Percentiles rank a stretch among this genome's conserved stretches.
phyloP scores from a whole-genome alignment of 768 basidiomycete genomes.

The Podaxis sp. region DNA sequence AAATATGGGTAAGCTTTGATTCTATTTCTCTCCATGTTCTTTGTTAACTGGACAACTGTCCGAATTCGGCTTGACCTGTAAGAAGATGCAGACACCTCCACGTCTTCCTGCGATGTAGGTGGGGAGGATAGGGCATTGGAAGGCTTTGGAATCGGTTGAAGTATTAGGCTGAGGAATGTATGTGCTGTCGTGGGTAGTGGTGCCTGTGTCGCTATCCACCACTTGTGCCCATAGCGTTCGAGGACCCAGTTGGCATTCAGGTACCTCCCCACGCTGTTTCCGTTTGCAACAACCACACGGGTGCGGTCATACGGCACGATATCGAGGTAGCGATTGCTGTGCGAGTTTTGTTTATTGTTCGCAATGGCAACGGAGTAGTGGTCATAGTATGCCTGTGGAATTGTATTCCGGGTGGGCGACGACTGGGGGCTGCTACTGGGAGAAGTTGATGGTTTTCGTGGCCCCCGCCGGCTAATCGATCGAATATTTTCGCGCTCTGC shows the following conservation, averaged over 20 bases:
- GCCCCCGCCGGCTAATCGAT: slow-evolving; percentile 17
- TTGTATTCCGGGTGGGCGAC: not conserved
- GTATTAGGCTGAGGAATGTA: slow-evolving; percentile 69
- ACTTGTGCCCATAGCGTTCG: slow-evolving; percentile 65
- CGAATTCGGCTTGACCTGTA: slow-evolving; percentile 44
- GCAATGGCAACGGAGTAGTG: slow-evolving; percentile 60
- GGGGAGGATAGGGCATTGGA: slow-evolving; percentile 12
- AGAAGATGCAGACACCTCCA: not conserved
- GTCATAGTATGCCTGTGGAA: slow-evolving; percentile 21
- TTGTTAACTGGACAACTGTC: slow-evolving; percentile 82
- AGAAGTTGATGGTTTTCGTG: not conserved
- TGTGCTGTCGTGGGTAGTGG: slow-evolving; percentile 68
- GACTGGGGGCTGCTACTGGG: not conserved
- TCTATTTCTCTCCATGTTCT: slow-evolving; percentile 60
- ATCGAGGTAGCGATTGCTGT: slow-evolving; percentile 66
- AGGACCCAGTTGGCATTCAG: slow-evolving; percentile 86
- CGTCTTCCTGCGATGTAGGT: not conserved
- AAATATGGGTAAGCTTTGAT: slow-evolving; percentile 80
- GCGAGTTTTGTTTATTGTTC: slow-evolving; percentile 34
- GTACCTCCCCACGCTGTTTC: slow-evolving; percentile 42
- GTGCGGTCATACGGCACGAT: slow-evolving; percentile 82
- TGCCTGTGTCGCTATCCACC: slow-evolving; percentile 87
- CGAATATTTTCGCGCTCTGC: slow-evolving; percentile 31
- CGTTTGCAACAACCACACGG: slow-evolving; percentile 49
- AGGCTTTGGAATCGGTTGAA: slow-evolving; percentile 40